Base-by-base conservation (phyloP, 352 stramenopile species). In the Globisporangium acanthophoron region DNA sequence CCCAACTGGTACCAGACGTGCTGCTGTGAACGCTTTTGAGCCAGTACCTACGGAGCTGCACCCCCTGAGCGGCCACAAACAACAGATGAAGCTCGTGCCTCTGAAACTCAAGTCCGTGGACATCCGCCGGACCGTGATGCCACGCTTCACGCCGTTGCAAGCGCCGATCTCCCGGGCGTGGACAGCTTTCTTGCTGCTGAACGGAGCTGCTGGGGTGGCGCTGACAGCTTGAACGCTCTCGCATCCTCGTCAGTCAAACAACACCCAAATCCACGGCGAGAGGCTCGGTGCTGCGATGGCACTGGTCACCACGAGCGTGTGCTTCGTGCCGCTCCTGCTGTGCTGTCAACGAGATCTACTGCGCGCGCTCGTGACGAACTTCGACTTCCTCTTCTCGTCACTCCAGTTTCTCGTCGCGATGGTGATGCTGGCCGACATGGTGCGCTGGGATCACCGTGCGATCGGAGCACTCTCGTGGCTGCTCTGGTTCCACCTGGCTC, bases 401-500 rank as follows among this genome's bases (percentile, higher is more conserved):
- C 3, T 69, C 0, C 56, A 74, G 50, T 70, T 62, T 24, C 6
- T 58, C 13, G 12, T 43, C 11, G 60, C 47, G 1, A 45, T 48
- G 12, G 15, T 71, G 1, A 66, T 66, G 41, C 29, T 82, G 3
- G 56, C 67, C 18, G 69, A 72, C 52, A 44, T 85, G 54, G 39
- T 69, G 5, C 21, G 45, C 0, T 87, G 77, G 71, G 57, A 72
- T 31, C 6, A 39, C 16, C 52, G 65, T 6, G 66, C 55, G 18
- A 45, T 87, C 48, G 65, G 64, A 7, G 48, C 84, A 20, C 3
- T 73, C 9, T 48, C 69, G 5, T 87, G 73, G 73, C 60, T 59
- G 51, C 40, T 80, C 27, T 84, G 73, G 73, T 80, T 84, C 41
- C 71, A 78, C 45, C 74, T 61, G 45, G 9, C 79, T 3, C 55